Conservation (phyloP, 305 asterid species). For the Withania somnifera region DNA sequence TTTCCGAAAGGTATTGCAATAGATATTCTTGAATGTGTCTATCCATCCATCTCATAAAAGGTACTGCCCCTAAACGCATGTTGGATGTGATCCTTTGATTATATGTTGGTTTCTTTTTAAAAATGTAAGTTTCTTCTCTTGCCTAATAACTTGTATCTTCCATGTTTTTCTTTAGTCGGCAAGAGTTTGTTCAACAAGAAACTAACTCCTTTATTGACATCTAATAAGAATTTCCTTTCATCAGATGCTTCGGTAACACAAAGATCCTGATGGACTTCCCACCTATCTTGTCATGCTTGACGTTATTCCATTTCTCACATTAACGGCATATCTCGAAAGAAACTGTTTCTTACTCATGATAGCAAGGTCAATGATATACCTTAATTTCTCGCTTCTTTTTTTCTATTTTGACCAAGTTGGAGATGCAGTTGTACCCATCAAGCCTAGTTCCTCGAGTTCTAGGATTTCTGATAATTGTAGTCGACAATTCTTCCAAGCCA, state of each 20-base stretch:
- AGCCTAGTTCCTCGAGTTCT: neutral
- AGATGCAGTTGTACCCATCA: neutral
- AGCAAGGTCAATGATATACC: neutral
- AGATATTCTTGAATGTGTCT: neutral
- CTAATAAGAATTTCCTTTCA: neutral
- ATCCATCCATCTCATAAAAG: neutral
- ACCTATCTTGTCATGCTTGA: constrained; percentile 1
- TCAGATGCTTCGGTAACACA: neutral
- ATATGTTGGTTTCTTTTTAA: neutral
- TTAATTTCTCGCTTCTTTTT: neutral
- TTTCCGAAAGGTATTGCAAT: neutral
- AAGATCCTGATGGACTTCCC: neutral
- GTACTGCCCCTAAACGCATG: neutral
- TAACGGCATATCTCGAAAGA: neutral
- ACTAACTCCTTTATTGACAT: neutral
- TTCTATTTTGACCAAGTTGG: neutral
- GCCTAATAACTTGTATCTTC: neutral
- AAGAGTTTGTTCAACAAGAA: neutral
- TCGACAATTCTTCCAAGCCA: neutral
- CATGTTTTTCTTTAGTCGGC: neutral
- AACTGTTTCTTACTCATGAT: neutral
- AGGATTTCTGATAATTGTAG: neutral
- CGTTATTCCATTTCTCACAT: neutral
- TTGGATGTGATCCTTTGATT: neutral
- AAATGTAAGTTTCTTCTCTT: neutral